phyloP scores from a whole-genome alignment of 2,329 filamentous ascomycete genomes.

The Penicillium sp. region DNA sequence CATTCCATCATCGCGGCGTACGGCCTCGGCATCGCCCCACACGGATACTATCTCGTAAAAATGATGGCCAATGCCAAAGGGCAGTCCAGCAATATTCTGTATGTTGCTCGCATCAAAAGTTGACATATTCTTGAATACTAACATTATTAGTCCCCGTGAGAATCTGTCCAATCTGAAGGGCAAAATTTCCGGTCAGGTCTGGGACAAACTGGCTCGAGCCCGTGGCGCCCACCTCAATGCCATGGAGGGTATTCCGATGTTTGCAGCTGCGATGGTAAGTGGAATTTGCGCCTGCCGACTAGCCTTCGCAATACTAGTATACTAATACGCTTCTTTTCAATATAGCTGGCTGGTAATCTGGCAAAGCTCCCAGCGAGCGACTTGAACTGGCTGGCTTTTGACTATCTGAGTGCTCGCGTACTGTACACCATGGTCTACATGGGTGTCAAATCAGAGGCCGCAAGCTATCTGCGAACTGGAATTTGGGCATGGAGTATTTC shows the following conservation, averaged over 20 bases:
- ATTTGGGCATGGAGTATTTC: constrained; percentile 37
- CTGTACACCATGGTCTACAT: constrained; percentile 39
- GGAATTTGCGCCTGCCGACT: background rate
- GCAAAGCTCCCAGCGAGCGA: constrained; percentile 33
- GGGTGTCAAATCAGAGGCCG: constrained; percentile 32
- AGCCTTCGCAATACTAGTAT: background rate
- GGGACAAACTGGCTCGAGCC: constrained; percentile 28
- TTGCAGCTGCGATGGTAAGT: constrained; percentile 36
- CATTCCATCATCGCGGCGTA: constrained; percentile 36
- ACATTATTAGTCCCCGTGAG: constrained; percentile 30
- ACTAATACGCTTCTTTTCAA: background rate
- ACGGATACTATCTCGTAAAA: constrained; percentile 33
- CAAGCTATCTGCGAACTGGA: constrained; percentile 36
- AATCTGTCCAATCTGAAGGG: constrained; percentile 32
- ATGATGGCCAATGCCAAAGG: constrained; percentile 34
- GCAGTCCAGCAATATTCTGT: constrained; percentile 33
- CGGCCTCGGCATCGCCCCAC: constrained; percentile 31
- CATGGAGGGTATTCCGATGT: constrained; percentile 37
- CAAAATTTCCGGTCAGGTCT: constrained; percentile 25
- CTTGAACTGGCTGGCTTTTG: constrained; percentile 33
- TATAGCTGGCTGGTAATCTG: constrained; percentile 36
- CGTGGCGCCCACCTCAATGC: constrained; percentile 39
- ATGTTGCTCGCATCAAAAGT: background rate
- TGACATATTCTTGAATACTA: background rate
- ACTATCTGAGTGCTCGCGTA: constrained; percentile 35